Percentiles rank a stretch among this genome's conserved stretches.
Conservation (phyloP, 805 yeast species). For the Metschnikowia hibisci region DNA sequence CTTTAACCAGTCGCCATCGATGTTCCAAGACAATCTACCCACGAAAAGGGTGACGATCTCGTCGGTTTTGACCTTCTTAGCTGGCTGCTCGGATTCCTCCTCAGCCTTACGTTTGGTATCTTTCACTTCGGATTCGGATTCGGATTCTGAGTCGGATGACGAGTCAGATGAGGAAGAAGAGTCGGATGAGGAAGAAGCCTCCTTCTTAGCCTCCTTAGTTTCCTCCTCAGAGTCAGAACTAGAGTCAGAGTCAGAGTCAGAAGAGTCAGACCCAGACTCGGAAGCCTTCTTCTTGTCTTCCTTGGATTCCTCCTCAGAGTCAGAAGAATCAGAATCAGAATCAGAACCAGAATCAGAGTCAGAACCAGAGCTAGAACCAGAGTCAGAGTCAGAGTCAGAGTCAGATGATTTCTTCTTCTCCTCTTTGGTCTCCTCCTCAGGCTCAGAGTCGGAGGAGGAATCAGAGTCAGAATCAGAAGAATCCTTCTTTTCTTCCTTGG, state of each 20-base stretch:
- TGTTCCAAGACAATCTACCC: slow-evolving; percentile 95
- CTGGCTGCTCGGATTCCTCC: slow-evolving; percentile 21
- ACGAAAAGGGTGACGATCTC: slow-evolving; percentile 86
- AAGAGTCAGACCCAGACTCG: slow-evolving; percentile 19
- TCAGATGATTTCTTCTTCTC: slow-evolving; percentile 12
- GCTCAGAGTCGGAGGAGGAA: too few species aligned
- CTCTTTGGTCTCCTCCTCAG: slow-evolving; percentile 22
- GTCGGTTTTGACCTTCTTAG: slow-evolving; percentile 52
- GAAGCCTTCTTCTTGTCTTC: slow-evolving; percentile 24
- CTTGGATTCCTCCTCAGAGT: slow-evolving; percentile 9
- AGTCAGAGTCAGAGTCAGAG: slow-evolving; percentile 18
- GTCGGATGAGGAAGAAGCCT: slow-evolving; percentile 23
- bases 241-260: slow-evolving; percentile 29
- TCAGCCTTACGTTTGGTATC: slow-evolving; percentile 28
- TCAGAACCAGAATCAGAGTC: slow-evolving; percentile 13
- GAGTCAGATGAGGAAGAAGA: slow-evolving; percentile 20
- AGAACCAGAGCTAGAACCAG: slow-evolving; percentile 21
- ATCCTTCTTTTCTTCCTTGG: too few species aligned
- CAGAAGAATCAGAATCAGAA: slow-evolving; percentile 5
- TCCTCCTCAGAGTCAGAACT: slow-evolving; percentile 28
- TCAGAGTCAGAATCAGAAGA: slow-evolving; percentile 19
- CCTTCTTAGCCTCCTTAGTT: slow-evolving; percentile 34
- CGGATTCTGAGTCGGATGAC: slow-evolving; percentile 20
- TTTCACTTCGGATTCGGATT: slow-evolving; percentile 37
- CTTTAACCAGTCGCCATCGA: slow-evolving; percentile 92